A percentile compares a stretch with the other conserved stretches of the same genome.
These are phyloP conservation scores for Penicillium nordicum DNA, from an alignment of 2,329 filamentous ascomycete genomes.

Conservation along the genomic window DNA sequence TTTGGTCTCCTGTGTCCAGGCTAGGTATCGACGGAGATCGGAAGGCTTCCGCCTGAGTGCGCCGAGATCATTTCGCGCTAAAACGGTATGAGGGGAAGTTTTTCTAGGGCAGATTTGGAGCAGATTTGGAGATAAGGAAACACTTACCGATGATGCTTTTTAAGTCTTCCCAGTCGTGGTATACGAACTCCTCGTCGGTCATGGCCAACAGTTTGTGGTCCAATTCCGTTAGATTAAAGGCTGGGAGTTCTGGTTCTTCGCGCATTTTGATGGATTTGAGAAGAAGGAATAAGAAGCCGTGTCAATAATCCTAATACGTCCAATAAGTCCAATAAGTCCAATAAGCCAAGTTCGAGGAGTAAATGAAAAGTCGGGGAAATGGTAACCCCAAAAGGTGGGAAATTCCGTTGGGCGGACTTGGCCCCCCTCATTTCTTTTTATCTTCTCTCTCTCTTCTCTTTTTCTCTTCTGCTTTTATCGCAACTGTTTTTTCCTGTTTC, in stretches of 20 bases:
- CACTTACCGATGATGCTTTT: slow-evolving; percentile 51
- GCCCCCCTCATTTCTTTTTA: slow-evolving; percentile 9
- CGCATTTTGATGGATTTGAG: slow-evolving; percentile 6
- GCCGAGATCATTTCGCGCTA: slow-evolving; percentile 52
- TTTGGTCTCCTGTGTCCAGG: slow-evolving; percentile 56
- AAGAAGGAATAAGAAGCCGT: neutral
- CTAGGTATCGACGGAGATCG: slow-evolving; percentile 57
- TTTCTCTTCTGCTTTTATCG: slow-evolving; percentile 3
- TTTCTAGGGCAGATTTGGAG: slow-evolving; percentile 2
- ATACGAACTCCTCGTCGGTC: slow-evolving; percentile 52
- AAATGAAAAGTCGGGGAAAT: slow-evolving; percentile 10
- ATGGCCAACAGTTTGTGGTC: slow-evolving; percentile 50
- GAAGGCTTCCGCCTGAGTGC: slow-evolving; percentile 58
- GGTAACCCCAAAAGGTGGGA: slow-evolving; percentile 17
- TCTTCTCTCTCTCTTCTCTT: slow-evolving; percentile 1
- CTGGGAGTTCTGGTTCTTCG: slow-evolving; percentile 19
- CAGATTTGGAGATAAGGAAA: slow-evolving; percentile 1
- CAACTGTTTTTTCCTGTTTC: neutral
- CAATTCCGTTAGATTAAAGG: slow-evolving; percentile 49
- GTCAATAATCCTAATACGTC: neutral
- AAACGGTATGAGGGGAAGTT: slow-evolving; percentile 6
- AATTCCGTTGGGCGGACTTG: slow-evolving; percentile 19
- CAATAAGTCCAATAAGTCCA: neutral
- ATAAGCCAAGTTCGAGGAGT: neutral
- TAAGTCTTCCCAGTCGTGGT: slow-evolving; percentile 52